Conservation (phyloP, 2,329 filamentous ascomycete genomes). For the Nemania sp. region DNA sequence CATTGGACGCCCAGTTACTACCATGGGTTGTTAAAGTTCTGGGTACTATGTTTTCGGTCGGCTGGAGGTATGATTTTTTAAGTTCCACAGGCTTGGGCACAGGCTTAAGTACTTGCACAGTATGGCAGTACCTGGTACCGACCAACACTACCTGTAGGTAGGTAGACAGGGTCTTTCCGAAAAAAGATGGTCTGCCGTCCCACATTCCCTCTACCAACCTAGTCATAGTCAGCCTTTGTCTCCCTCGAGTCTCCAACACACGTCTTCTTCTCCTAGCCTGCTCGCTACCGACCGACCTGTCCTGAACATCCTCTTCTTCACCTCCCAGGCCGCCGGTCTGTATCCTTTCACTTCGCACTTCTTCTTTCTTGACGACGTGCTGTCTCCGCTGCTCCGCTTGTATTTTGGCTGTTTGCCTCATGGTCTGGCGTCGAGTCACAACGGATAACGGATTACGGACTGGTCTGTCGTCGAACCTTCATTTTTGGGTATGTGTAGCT, state of each 20-base stretch:
- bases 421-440: slow-evolving; percentile 31
- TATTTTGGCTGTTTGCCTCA: slow-evolving; percentile 12
- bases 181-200: slow-evolving; percentile 18
- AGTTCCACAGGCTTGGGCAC: background rate
- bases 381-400: slow-evolving; percentile 27
- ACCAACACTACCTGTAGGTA: too few relatives aligned
- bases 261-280: slow-evolving; percentile 16
- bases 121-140: slow-evolving; percentile 1
- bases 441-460: slow-evolving; percentile 38
- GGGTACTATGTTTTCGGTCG: slow-evolving; percentile 1
- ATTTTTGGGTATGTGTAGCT: slow-evolving; percentile 38
- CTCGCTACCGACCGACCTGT: slow-evolving; percentile 14
- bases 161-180: slow-evolving; percentile 2
- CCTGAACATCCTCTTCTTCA: slow-evolving; percentile 31
- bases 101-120: too few relatives aligned
- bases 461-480: slow-evolving; percentile 38
- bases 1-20: slow-evolving; percentile 15
- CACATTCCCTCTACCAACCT: slow-evolving; percentile 7
- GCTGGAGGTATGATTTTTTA: background rate
- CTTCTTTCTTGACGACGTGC: slow-evolving; percentile 28
- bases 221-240: slow-evolving; percentile 19
- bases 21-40: background rate
- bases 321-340: slow-evolving; percentile 37
- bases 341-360: slow-evolving; percentile 33
- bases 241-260: slow-evolving; percentile 24